Base-by-base conservation (phyloP, 352 stramenopile species). In the Pythium folliculosum region DNA sequence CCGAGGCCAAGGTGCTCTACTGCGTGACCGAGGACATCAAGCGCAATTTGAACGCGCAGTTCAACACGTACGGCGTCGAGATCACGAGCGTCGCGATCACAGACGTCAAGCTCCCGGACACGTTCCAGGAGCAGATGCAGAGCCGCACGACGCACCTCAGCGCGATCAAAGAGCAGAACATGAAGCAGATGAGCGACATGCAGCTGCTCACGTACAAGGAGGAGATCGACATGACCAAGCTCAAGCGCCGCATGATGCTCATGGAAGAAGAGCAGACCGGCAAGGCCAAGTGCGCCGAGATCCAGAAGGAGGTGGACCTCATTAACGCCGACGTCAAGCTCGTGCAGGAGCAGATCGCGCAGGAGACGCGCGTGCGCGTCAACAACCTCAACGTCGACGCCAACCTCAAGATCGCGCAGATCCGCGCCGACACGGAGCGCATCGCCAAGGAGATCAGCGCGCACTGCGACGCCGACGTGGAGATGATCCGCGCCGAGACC, bases 131-230 rank as follows among this genome's bases (percentile, higher is more conserved):
- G 48, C 84, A 91, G 60, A 90, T 91, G 81, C 73, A 81, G 52
- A 79, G 77, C 60, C 84, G 81, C 49, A 91, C 84, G 47, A 79
- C 86, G 54, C 77, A 89, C 48, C 73, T 84, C 56, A 88, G 78
- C 62, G 73, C 82, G 35, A 83, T 90, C 73, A 82, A 86, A 47
- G 80, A 90, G 74, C 79, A 91, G 63, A 87, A 80, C 57, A 92
- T 91, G 85, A 87, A 91, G 69, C 85, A 90, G 62, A 81, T 89
- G 67, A 84, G 76, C 65, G 81, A 87, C 69, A 90, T 94, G 85
- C 80, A 90, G 70, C 67, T 84, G 68, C 72, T 94, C n/a, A 68
- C 76, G 56, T 82, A 80, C 69, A 80, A 82, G 68, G 76, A 84
- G 50, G 77, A 82, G 71, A 82, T 84, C 43, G 75, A 84, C 48